phyloP scores from a whole-genome alignment of 2,329 filamentous ascomycete genomes.

The Alternaria sp. region DNA sequence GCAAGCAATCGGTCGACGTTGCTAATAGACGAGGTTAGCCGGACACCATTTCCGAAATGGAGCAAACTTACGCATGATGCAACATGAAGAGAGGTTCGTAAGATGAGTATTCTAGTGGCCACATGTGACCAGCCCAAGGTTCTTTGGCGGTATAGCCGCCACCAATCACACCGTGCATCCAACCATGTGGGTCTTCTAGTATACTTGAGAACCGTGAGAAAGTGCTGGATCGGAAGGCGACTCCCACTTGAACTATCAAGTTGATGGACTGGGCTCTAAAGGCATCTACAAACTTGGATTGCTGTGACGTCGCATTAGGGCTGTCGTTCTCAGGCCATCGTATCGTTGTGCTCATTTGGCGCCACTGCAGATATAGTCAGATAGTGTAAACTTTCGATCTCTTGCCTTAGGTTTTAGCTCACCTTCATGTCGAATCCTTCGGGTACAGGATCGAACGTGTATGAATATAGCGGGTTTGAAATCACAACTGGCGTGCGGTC shows the following conservation, averaged over 20 bases:
- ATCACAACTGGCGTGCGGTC: slow-evolving; percentile 27
- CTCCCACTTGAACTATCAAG: slow-evolving; percentile 50
- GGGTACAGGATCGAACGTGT: slow-evolving; percentile 35
- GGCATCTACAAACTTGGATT: slow-evolving; percentile 13
- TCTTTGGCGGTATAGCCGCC: slow-evolving; percentile 24
- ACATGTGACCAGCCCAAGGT: slow-evolving; percentile 68
- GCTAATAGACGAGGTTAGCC: slow-evolving; percentile 8
- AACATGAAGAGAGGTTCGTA: slow-evolving; percentile 73
- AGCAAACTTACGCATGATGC: slow-evolving; percentile 49
- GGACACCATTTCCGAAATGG: too few relatives aligned
- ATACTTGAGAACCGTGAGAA: slow-evolving; percentile 47
- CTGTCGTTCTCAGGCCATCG: slow-evolving; percentile 42
- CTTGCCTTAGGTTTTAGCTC: neutral
- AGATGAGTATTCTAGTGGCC: slow-evolving; percentile 72
- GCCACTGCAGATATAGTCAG: slow-evolving; percentile 29
- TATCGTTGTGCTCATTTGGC: slow-evolving; percentile 32
- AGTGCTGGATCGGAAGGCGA: slow-evolving; percentile 16
- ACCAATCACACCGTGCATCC: slow-evolving; percentile 57
- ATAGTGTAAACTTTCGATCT: too few relatives aligned
- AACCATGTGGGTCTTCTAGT: slow-evolving; percentile 37
- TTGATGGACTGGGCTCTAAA: slow-evolving; percentile 23
- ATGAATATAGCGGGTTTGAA: slow-evolving; percentile 42
- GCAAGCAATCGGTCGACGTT: slow-evolving; percentile 63
- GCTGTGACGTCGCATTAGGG: slow-evolving; percentile 29
- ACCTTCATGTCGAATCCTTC: slow-evolving; percentile 39